Base-by-base conservation (phyloP, 2,329 filamentous ascomycete species). In the Diaporthe vaccinii region DNA sequence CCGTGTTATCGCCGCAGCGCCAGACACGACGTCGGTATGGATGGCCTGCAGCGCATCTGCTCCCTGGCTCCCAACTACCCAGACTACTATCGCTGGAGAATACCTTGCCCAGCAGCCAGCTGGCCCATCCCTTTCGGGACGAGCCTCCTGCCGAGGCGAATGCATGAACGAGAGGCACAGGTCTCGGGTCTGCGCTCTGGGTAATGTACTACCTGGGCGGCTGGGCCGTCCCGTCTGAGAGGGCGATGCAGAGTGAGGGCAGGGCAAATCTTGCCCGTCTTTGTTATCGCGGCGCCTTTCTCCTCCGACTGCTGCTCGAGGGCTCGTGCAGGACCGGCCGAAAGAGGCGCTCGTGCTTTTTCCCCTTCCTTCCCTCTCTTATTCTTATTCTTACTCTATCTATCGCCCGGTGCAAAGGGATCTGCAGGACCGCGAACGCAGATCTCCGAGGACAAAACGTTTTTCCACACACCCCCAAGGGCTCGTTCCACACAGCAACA, bases 191-290 rank as follows among this genome's bases (percentile, higher is more conserved):
- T 28, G 39, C 6, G 12, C 34, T 25, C 14, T 46, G 7, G 39
- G n/a, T 36, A 62, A 39, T 20, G n/a, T 17, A 9, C 6, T 34
- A 3, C 58, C 59, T 28, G 59, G 15, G 25, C 25, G 22, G 59
- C 65, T 68, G 65, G 65, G 46, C 65, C 65, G 65, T 68, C 65
- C 65, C 65, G 62, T n/a, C 62, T 51, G 44, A n/a, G 44, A 20
- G n/a, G n/a, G 46, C 28, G 41, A 28, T 15, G 44, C 31, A 25
- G 62, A 5, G n/a, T 20, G 65, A 36, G 31, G 14, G 49, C 28
- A 20, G 28, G 22, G 65, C 44, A 53, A 68, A 68, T 68, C 65
- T 39, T 68, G 22, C 31, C 62, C 62, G 25, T 39, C 28, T 68
- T 68, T 68, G 28, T 68, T 51, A 25, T 51, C 44, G 44, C 14